Evolutionary conservation across 345 rosid genomes (phyloP), one percentile per base, ranked within the genome.

Genomic region (Hypericum perforatum): DNA sequence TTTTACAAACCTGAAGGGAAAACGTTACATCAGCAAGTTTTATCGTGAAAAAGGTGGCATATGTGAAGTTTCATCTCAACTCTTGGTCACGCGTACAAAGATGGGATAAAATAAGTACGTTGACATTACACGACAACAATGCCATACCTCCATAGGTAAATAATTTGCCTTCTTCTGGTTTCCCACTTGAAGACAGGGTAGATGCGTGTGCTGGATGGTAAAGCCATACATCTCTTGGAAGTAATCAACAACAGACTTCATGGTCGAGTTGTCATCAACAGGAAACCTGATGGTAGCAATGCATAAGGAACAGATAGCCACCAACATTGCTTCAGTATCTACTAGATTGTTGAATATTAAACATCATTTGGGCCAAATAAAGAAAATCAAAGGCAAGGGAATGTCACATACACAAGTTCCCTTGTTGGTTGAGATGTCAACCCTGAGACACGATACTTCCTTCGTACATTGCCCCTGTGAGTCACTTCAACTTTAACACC

Each of bases 401-500:
- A 58, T 7, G 43, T 13, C 54, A 62, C 89, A 74, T 55, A 91
- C 99, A 84, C 79, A 7, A 94, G 80, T 49, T 94, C 99, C 71
- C 99, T 80, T 9, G 99, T 94, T 44, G 97, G 97, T 56, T 94
- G 97, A 66, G 94, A 73, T 32, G 97, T 94, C 72, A 94, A 81
- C 53, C 99, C 99, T 1, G 99, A 78, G 66, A 94, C 97, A n/a
- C 99, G 97, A 53, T 94, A 94, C 60, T 94, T 94, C 49, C 99
- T 84, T 52, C 99, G 70, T 16, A 89, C 87, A 29, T 74, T 86
- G 16, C 89, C 92, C 68, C 97, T 64, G 44, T 94, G 99, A 0
- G 97, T 94, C 13, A 94, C 99, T 75, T 94, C 99, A 43, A 94
- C 99, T 77, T 94, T 94, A 46, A 94, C 95, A 51, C 99, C 99